These are phyloP conservation scores for Marasmius oreades DNA, from an alignment of 1,284 basidiomycete species.

Conservation along the genomic window DNA sequence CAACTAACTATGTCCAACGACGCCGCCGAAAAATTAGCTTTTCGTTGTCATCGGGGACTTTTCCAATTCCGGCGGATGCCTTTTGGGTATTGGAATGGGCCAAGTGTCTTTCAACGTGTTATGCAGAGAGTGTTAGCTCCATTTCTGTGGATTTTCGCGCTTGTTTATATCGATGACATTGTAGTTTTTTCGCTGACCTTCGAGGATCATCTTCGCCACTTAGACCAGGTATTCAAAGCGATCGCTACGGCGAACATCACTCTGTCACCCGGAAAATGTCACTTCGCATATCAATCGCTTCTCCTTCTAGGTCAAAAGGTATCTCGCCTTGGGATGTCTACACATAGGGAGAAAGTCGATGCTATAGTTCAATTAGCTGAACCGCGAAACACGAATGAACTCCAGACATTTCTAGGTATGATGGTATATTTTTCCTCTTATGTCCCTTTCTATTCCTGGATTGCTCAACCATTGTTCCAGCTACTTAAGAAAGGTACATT, in stretches of 20 bases:
- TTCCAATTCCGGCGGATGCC: conserved; percentile 27
- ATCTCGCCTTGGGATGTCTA: conserved; percentile 27
- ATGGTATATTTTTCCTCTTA: conserved; percentile 28
- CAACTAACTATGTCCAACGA: conserved; percentile 22
- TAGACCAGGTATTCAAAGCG: conserved; percentile 13
- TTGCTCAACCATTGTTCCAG: conserved; percentile 25
- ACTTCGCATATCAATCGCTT: conserved; percentile 24
- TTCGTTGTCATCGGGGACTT: conserved; percentile 24
- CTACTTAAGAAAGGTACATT: conserved; percentile 18
- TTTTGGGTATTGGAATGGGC: conserved; percentile 27
- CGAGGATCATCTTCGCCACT: conserved; percentile 1
- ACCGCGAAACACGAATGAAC: conserved; percentile 19
- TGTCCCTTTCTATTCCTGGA: conserved; percentile 28
- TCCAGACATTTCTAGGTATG: conserved; percentile 28
- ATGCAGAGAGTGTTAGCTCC: conserved; percentile 14
- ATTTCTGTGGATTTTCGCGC: conserved; percentile 12
- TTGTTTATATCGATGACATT: conserved; percentile 16
- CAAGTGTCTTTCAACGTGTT: conserved; percentile 14
- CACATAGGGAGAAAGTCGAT: conserved; percentile 28
- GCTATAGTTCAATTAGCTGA: conserved; percentile 20
- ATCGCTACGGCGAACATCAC: conserved; percentile 23
- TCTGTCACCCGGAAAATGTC: conserved; percentile 27
- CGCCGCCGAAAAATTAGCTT: conserved; percentile 23
- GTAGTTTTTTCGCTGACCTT: conserved; percentile 4
- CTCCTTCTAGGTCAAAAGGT: conserved; percentile 29